These are phyloP conservation scores for Botrytis deweyae DNA, from an alignment of 2,329 filamentous ascomycete species.

Conservation along the genomic window DNA sequence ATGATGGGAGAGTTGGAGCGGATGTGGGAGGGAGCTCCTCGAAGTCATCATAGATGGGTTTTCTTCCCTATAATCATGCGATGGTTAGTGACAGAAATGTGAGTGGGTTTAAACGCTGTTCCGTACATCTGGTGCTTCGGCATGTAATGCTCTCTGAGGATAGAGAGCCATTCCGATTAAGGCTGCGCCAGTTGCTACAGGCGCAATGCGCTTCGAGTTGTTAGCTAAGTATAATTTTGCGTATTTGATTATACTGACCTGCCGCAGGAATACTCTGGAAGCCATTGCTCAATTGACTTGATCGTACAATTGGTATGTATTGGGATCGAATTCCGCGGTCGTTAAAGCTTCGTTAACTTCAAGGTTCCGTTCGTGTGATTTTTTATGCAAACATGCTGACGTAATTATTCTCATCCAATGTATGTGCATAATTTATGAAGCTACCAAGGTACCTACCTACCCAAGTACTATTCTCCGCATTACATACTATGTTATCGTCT, in stretches of 20 bases:
- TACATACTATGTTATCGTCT: not conserved
- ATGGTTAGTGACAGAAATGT: not conserved
- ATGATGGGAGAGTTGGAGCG: slow-evolving; percentile 30
- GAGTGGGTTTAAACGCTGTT: slow-evolving; percentile 8
- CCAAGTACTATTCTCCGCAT: not conserved
- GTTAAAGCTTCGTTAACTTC: slow-evolving; percentile 22
- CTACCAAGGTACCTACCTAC: not conserved
- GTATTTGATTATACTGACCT: slow-evolving; percentile 42
- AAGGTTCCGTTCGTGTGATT: slow-evolving; percentile 11
- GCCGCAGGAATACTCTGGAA: slow-evolving; percentile 52
- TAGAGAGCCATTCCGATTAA: slow-evolving; percentile 47
- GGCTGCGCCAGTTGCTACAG: slow-evolving; percentile 44
- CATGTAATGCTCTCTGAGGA: slow-evolving; percentile 47
- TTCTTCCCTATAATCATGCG: slow-evolving; percentile 45
- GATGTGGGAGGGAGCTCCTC: slow-evolving; percentile 45
- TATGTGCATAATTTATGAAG: slow-evolving; percentile 15
- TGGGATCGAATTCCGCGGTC: slow-evolving; percentile 5
- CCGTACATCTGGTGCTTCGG: slow-evolving; percentile 45
- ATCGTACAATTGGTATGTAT: slow-evolving; percentile 14
- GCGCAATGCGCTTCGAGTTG: slow-evolving; percentile 47
- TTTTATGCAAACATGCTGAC: slow-evolving; percentile 19
- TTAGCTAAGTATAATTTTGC: slow-evolving; percentile 29
- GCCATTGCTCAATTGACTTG: slow-evolving; percentile 47
- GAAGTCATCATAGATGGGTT: slow-evolving; percentile 79
- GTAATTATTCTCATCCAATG: slow-evolving; percentile 18